Base-by-base conservation (phyloP, 805 yeast species). In the Sugiyamaella valdiviana region DNA sequence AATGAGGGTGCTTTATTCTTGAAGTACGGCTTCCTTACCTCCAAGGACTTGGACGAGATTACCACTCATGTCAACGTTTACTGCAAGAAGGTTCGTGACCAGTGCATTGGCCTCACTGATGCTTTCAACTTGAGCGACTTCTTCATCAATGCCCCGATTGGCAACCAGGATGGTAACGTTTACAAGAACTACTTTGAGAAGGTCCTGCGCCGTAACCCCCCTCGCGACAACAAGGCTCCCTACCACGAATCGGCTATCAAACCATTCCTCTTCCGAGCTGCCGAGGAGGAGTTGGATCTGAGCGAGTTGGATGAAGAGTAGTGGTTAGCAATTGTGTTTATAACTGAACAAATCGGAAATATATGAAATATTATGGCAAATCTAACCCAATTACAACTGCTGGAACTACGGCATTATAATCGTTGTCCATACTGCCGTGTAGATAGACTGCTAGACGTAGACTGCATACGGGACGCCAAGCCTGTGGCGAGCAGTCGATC, bases 51-150 rank as follows among this genome's bases (percentile, higher is more conserved):
- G 38, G 73, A 73, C 42, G 56, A 60, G 5, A 57, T 74, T 39
- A 73, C 75, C 42, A 63, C 61, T 7, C 67, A 72, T 47, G 71
- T 77, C 47, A 73, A 74, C 39, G 63, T 62, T 43, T 62, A 80
- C 53, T 68, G 83, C 54, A 65, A 70, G 21, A 69, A 68, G 21
- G 63, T 83, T 37, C 74, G 96, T 65, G 77, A 79, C 24, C 79
- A 83, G 59, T 85, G 83, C 47, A 79, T 87, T 63, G 83, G 85
- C 1, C 72, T 85, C 58, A 84, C 95, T 4, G 97, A 89, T 66
- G 76, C 95, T 1, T 89, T 89, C 73, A 79, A 83, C 66, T 75
- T 84, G 54, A 79, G 87, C 37, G 96, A 89, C 68, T 83, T 76
- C 63, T 77, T 84, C 70, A 75, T 89, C 61, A 85, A 88, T 64